A percentile compares a stretch with the other conserved stretches of the same genome.
Evolutionary conservation across 2,329 filamentous ascomycete genomes (phyloP).

Genomic region (Pseudogymnoascus sp.): DNA sequence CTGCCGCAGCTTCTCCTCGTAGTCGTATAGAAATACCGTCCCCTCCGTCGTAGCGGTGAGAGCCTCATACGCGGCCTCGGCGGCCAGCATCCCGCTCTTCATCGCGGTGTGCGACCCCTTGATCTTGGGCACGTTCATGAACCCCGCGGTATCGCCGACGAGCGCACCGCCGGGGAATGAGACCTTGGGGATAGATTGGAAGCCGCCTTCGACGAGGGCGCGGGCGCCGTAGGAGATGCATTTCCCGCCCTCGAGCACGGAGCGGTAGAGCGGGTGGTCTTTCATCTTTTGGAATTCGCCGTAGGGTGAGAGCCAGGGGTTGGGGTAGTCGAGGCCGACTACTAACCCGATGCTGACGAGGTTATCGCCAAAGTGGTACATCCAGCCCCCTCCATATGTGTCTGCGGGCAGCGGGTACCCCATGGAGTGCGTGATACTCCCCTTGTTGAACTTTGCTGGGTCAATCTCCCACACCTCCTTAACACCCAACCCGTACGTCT

Average conservation of each 20-base stretch:
- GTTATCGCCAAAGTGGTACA: constrained; percentile 99
- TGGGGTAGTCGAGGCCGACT: constrained; percentile 87
- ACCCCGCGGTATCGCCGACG: constrained; percentile 92
- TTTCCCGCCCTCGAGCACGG: constrained; percentile 87
- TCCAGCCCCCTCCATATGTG: constrained; percentile 95
- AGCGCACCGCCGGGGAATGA: constrained; percentile 92
- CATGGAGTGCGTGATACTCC: constrained; percentile 80
- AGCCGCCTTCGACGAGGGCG: constrained; percentile 86
- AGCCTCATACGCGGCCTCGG: constrained; percentile 78
- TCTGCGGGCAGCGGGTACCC: constrained; percentile 82
- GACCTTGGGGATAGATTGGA: constrained; percentile 95
- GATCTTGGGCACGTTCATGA: constrained; percentile 96
- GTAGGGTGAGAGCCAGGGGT: constrained; percentile 94
- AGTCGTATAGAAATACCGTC: constrained; percentile 86
- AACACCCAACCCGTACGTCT: constrained; percentile 88
- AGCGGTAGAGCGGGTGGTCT: constrained; percentile 83
- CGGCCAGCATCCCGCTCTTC: constrained; percentile 93
- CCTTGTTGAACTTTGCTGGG: constrained; percentile 83
- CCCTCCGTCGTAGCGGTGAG: constrained; percentile 50
- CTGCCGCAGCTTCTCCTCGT: constrained; percentile 78
- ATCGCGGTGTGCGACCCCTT: constrained; percentile 98
- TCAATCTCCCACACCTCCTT: constrained; percentile 98
- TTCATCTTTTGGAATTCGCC: constrained; percentile 98
- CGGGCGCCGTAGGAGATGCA: constrained; percentile 94
- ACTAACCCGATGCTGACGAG: constrained; percentile 87